Conservation (phyloP, 2,329 filamentous ascomycete genomes). For the Colletotrichum horii region DNA sequence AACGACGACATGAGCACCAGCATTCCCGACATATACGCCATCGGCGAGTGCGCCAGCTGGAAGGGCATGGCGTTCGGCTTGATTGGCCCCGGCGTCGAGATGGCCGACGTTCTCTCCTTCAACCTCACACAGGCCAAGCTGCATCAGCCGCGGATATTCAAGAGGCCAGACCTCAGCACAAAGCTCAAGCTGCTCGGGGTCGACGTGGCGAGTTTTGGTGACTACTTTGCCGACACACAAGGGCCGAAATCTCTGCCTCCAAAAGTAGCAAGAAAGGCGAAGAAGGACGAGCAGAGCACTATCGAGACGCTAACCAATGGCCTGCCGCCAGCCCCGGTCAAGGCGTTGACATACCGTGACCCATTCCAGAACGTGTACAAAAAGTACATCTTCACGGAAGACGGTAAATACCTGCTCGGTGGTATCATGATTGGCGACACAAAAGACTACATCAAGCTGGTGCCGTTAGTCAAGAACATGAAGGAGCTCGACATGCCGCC, state of each 20-base stretch:
- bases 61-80: slow-evolving; percentile 85
- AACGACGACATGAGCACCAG: slow-evolving; percentile 73
- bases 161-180: slow-evolving; percentile 85
- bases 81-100: slow-evolving; percentile 88
- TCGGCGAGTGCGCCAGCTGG: slow-evolving; percentile 93
- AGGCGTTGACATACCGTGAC: slow-evolving; percentile 86
- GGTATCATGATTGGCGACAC: slow-evolving; percentile 98
- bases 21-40: slow-evolving; percentile 76
- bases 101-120: slow-evolving; percentile 90
- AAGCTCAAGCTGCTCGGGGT: slow-evolving; percentile 90
- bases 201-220: slow-evolving; percentile 90
- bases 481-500: slow-evolving; percentile 81
- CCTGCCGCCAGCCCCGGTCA: slow-evolving; percentile 67
- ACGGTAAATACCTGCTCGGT: slow-evolving; percentile 89
- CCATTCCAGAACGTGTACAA: slow-evolving; percentile 91
- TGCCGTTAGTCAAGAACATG: slow-evolving; percentile 84
- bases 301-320: slow-evolving; percentile 60
- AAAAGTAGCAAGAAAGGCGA: slow-evolving; percentile 48
- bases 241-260: slow-evolving; percentile 78
- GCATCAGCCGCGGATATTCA: slow-evolving; percentile 74
- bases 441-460: slow-evolving; percentile 86
- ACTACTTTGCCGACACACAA: slow-evolving; percentile 90
- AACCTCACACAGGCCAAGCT: slow-evolving; percentile 85
- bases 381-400: slow-evolving; percentile 88
- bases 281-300: slow-evolving; percentile 36